Evolutionary conservation across 768 basidiomycete species (phyloP).

Genomic region (Lactarius sanguifluus): DNA sequence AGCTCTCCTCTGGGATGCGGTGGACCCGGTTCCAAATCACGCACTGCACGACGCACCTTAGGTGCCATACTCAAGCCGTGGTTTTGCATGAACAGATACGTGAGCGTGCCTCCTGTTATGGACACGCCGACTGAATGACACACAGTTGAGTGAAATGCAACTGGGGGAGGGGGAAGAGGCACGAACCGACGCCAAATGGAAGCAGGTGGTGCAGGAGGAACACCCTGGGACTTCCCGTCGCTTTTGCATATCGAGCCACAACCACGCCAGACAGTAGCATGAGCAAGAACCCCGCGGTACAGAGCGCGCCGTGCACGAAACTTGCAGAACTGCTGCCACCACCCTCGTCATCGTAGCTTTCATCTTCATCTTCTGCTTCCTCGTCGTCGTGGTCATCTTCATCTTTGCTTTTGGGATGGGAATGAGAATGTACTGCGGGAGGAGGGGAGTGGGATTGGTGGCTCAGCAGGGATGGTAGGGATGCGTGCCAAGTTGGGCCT

Average conservation of each 20-base stretch:
- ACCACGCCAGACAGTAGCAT: slow-evolving; percentile 59
- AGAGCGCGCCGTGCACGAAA: slow-evolving; percentile 53
- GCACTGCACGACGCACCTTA: slow-evolving; percentile 18
- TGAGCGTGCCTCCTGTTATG: slow-evolving; percentile 18
- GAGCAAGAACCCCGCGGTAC: slow-evolving; percentile 53
- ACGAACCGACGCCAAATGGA: slow-evolving; percentile 20
- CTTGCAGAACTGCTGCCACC: slow-evolving; percentile 35
- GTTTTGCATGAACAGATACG: slow-evolving; percentile 17
- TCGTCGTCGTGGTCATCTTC: too few species aligned
- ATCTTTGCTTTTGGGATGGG: background rate
- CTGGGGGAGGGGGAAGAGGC: background rate
- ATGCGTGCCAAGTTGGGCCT: slow-evolving; percentile 46
- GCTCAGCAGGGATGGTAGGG: slow-evolving; percentile 33
- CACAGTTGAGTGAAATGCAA: background rate
- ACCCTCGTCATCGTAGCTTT: background rate
- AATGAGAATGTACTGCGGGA: background rate
- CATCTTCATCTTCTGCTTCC: background rate
- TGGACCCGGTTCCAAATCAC: slow-evolving; percentile 8
- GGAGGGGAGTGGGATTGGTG: background rate
- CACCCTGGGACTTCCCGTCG: slow-evolving; percentile 46
- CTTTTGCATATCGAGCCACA: slow-evolving; percentile 51
- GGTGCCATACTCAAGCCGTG: background rate
- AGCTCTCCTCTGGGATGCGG: background rate
- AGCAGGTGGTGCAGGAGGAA: slow-evolving; percentile 43
- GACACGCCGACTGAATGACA: slow-evolving; percentile 6